Percentiles rank a stretch among this genome's conserved stretches.
Conservation (phyloP, 1,139 yeast species). For the Lodderomyces pseudojiufengensis region DNA sequence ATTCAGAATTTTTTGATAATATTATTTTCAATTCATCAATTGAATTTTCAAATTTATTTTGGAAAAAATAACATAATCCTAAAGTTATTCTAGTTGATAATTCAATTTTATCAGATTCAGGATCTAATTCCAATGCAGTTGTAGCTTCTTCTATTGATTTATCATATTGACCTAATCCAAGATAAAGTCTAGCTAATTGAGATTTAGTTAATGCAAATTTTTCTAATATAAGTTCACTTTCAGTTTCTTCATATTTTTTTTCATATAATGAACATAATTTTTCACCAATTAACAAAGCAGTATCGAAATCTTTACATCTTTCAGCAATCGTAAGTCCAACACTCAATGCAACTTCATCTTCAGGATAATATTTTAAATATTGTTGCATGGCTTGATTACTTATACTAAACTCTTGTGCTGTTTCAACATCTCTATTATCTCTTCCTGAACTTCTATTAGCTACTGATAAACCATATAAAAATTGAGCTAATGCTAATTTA, state of each 20-base stretch:
- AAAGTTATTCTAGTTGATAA: conserved; percentile 65
- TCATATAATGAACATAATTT: conserved; percentile 53
- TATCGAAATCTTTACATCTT: conserved; percentile 58
- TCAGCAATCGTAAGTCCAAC: conserved; percentile 63
- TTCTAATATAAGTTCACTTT: conserved; percentile 43
- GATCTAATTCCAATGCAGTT: conserved; percentile 30
- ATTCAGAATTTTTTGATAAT: conserved; percentile 43
- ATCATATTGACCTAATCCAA: conserved; percentile 56
- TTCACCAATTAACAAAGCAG: conserved; percentile 48
- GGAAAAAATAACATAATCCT: conserved; percentile 68
- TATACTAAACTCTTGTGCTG: conserved; percentile 61
- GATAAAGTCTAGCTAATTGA: conserved; percentile 64
- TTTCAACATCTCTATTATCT: conserved; percentile 52
- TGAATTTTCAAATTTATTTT: conserved; percentile 58
- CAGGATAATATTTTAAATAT: conserved; percentile 65
- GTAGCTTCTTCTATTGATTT: conserved; percentile 61
- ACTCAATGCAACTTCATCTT: conserved; percentile 58
- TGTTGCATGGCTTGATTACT: conserved; percentile 73
- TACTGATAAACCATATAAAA: conserved; percentile 65
- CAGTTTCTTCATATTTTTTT: conserved; percentile 52
- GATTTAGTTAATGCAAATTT: conserved; percentile 60
- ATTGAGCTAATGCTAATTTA: conserved; percentile 62
- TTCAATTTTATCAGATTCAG: conserved; percentile 14
- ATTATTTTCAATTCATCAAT: conserved; percentile 64
- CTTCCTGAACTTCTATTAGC: conserved; percentile 40